phyloP scores from a whole-genome alignment of 176 grass and related monocot species.

The Juncus inflexus region DNA sequence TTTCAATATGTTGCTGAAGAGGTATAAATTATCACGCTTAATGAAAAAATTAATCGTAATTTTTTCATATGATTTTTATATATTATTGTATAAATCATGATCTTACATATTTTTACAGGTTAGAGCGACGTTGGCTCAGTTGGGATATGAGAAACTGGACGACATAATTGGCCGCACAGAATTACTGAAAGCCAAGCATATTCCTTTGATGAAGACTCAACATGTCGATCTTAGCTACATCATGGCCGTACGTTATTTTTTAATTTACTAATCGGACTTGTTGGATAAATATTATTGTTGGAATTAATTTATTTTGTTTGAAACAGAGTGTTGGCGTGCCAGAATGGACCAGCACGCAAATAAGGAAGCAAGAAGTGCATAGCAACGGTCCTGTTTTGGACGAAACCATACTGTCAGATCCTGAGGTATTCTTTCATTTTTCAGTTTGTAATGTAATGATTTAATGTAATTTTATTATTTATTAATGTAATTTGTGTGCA shows the following conservation, averaged over 20 bases:
- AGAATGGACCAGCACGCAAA: slow-evolving; percentile 84
- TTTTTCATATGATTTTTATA: no score
- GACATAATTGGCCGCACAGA: slow-evolving; percentile 85
- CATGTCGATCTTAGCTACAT: slow-evolving; percentile 86
- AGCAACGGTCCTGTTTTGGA: slow-evolving; percentile 94
- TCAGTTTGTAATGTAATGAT: not conserved
- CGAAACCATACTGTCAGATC: slow-evolving; percentile 77
- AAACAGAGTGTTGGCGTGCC: slow-evolving; percentile 67
- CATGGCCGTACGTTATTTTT: slow-evolving; percentile 52
- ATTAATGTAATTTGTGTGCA: slow-evolving; percentile 27
- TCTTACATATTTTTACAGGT: slow-evolving; percentile 43
- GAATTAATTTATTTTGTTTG: slow-evolving; percentile 4
- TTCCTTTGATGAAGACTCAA: slow-evolving; percentile 94
- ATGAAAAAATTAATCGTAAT: no score
- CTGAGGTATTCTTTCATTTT: slow-evolving; percentile 45
- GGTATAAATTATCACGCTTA: slow-evolving; percentile 34
- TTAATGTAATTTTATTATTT: not conserved
- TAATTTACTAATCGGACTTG: not conserved
- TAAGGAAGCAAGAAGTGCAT: slow-evolving; percentile 93
- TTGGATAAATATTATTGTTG: not conserved
- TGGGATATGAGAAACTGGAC: slow-evolving; percentile 98
- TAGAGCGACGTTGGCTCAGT: slow-evolving; percentile 68
- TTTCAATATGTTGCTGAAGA: slow-evolving; percentile 98
- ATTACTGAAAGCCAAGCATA: slow-evolving; percentile 73
- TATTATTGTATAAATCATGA: no score